These are phyloP conservation scores for Fusarium hostae DNA, from an alignment of 2,329 filamentous ascomycete genomes.

Conservation along the genomic window DNA sequence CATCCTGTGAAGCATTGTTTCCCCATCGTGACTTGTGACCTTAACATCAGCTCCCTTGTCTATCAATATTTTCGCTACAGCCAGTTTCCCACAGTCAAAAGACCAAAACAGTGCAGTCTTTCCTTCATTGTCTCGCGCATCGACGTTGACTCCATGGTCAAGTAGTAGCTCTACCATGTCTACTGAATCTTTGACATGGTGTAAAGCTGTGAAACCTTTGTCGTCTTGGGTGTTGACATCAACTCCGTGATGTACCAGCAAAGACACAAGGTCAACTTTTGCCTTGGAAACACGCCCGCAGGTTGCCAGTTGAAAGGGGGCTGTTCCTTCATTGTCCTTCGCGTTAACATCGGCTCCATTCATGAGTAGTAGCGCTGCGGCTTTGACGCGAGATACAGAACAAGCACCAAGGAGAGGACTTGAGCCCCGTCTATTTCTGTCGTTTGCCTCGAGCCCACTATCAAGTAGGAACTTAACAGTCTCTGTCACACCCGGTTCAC, in stretches of 20 bases:
- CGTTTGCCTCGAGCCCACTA: background rate
- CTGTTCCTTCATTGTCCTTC: background rate
- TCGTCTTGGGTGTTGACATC: background rate
- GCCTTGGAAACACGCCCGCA: rapidly evolving
- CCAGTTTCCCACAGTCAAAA: rapidly evolving
- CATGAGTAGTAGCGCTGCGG: background rate
- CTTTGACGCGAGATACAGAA: rapidly evolving
- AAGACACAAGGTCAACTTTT: background rate
- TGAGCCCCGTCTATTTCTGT: rapidly evolving
- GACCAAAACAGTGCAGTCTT: background rate
- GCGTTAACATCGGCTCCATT: background rate
- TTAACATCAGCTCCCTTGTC: background rate
- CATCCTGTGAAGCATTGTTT: background rate
- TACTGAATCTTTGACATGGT: no score
- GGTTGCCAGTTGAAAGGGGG: background rate
- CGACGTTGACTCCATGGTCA: background rate
- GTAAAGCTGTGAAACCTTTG: background rate
- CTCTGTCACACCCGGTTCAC: rapidly evolving
- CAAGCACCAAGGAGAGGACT: background rate
- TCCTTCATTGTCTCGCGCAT: background rate
- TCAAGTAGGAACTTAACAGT: background rate
- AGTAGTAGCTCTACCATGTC: background rate
- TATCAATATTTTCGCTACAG: background rate
- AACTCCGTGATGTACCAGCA: background rate
- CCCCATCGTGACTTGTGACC: rapidly evolving